These are phyloP conservation scores for Aechmea fasciata DNA, from an alignment of 176 grass and related monocot genomes.

Conservation along the genomic window DNA sequence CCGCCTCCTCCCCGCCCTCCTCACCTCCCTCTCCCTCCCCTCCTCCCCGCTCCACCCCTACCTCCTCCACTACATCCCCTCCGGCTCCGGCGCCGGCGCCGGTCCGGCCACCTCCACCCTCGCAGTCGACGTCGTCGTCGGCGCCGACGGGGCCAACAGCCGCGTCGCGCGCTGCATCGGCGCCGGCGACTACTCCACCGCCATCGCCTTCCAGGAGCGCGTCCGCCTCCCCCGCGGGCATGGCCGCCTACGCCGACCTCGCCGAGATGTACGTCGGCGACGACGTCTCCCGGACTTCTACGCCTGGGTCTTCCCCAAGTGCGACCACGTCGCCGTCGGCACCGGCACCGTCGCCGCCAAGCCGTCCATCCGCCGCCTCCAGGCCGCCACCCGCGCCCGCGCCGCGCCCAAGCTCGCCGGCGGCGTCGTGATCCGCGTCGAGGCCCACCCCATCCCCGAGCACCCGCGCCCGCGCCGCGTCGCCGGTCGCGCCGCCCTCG, in stretches of 20 bases:
- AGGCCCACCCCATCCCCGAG: conserved; percentile 90
- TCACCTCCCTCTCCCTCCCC: conserved; percentile 53
- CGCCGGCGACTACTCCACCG: conserved; percentile 77
- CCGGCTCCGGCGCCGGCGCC: conserved; percentile 6
- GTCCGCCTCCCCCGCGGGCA: conserved; percentile 56
- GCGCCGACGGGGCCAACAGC: conserved; percentile 89
- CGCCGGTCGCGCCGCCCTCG: conserved; percentile 63
- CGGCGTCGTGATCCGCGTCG: conserved; percentile 54
- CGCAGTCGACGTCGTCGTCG: conserved; percentile 68
- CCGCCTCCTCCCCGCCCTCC: conserved; percentile 49
- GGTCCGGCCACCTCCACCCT: conserved; percentile 12
- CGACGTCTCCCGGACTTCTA: conserved; percentile 97
- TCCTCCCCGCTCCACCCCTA: conserved; percentile 36
- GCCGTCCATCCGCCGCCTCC: conserved; percentile 57
- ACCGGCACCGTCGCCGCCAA: conserved; percentile 67
- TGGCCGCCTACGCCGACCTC: conserved; percentile 77
- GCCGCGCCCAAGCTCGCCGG: conserved; percentile 61
- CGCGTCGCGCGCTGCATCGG: conserved; percentile 60
- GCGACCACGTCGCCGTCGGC: conserved; percentile 92
- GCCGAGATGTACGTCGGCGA: conserved; percentile 93
- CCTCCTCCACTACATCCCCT: conserved; percentile 54
- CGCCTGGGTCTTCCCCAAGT: conserved; percentile 94
- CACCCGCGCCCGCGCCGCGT: conserved; percentile 84
- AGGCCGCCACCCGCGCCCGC: conserved; percentile 48
- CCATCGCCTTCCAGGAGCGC: conserved; percentile 97